Evolutionary conservation across 768 basidiomycete genomes (phyloP), one percentile per base, ranked within the genome.

Genomic region (Tremella yokohamensis): DNA sequence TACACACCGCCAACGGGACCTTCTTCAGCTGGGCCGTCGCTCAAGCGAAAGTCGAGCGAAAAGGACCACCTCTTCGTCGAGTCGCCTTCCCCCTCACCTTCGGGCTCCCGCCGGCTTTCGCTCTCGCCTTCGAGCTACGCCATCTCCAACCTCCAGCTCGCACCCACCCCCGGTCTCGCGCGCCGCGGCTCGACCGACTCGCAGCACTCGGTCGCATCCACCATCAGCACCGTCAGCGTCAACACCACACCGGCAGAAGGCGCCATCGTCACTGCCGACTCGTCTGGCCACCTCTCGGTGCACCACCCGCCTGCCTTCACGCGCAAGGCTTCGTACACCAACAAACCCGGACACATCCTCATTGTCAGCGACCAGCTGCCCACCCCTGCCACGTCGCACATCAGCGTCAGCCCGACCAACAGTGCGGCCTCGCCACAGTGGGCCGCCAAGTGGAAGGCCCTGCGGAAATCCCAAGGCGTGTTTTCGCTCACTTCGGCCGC

Each of bases 321-420:
- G 12, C 60, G 70, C 20, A 69, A 72, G 53, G 70, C 70, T 6
- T 72, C 70, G 9, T 72, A 72, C 64, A 66, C 63, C 18, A 58
- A 62, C 38, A 58, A 57, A 37, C 63, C 70, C 2, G 70, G 70
- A 13, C 52, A 61, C 12, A 70, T 70, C 57, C 52, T 65, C 16
- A 62, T 70, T 25, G 64, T 65, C 56, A 62, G 62, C 48, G 48
- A 49, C 29, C 29, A 34, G 29, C 29, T 34, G 29, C 29, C 29
- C 6, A 34, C 29, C 29, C 29, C 29, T 34, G 29, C 29, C 29
- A 34, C 29, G 29, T 34, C 29, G 6, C 4, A 34, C 29, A 34
- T 34, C 29, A 34, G 29, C 29, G 29, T 34, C 29, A 34, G 29
- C 29, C 29, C 29, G 29, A 34, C 29, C 29, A 34, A 34, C 29